Base-by-base conservation (phyloP, 352 stramenopile species). In the Globisporangium spinosum region DNA sequence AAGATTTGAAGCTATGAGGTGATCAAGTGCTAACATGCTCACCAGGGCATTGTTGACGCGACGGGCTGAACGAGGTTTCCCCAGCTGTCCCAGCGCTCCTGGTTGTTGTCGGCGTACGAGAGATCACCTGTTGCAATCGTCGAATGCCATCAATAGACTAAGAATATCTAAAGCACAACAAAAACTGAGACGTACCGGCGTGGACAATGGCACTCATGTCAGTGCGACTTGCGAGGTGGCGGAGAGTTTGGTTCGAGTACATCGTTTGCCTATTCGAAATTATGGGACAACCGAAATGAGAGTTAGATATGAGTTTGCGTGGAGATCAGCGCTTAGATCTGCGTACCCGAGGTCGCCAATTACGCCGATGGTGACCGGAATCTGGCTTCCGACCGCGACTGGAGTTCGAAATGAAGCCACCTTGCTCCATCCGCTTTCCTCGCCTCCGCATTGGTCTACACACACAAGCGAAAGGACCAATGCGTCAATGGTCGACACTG, bases 41-140 rank as follows among this genome's bases (percentile, higher is more conserved):
- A 62, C 56, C 73, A 95, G 4, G 77, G 89, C 75, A 82, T 92
- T 32, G 65, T 82, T 7, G 77, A 84, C 13, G 81, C 87, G 43
- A 91, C 77, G 12, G 79, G 84, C 69, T 97, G 89, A 2, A 98
- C 78, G 29, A 98, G 80, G 13, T 87, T 77, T 1, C 89, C 91
- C 84, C 91, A 98, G 2, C 76, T 85, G 75, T 98, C 92, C 92
- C 92, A 98, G 49, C 85, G 80, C 32, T 79, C 72, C 71, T 97
- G 85, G 62, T 91, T 87, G 54, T 74, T 89, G 65, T 97, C 89
- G 0, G 91, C 89, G 62, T 98, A 98, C 9, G 90, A 94, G 17
- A 98, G 72, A 72, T 98, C 94, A 1, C 89, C 85, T 62, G 32
- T 82, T n/a, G 8, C 32, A 62, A 12, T 9, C n/a, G 35, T 47